Base-by-base conservation (phyloP, 148 eudicot genomes). In the Rhododendron williamsianum region DNA sequence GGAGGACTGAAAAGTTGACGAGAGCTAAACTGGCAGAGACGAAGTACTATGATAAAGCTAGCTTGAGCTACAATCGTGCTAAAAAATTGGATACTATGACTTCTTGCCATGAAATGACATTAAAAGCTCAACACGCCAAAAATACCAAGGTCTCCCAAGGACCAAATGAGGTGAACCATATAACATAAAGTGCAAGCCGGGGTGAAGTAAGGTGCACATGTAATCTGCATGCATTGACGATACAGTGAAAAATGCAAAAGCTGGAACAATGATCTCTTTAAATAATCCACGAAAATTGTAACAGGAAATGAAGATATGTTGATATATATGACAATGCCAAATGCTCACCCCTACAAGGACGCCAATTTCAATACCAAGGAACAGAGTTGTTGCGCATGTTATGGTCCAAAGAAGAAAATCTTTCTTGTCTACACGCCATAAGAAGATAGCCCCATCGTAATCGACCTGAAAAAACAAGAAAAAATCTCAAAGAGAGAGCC, bases 291-390 rank as follows among this genome's bases (percentile, higher is more conserved):
- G 76, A 25, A 73, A 30, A 58, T 73, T 48, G 48, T 49, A 67
- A 33, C 76, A 45, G 9, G 16, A 21, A 18, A 51, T 11, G 56
- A 56, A 74, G 83, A 49, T 52, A 45, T 46, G 78, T 82, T 25
- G 18, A 73, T 54, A 76, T 25, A 48, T 82, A 45, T 72, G 49
- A 21, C 6, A 52, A 83, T 27, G 74, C 74, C 6, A 71, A 71
- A 71, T 71, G 89, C 98, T 92, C 84, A 97, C 99, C 91, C 99
- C 99, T 78, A 95, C 91, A 87, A 95, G 91, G 89, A 97, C 99
- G 71, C 99, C 99, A 51, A 94, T 95, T 93, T 97, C 99, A 84
- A 97, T 93, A 82, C 99, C 95, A 77, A 97, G 91, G 87, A 97
- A 94, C 90, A 97, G 88, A 51, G 99, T 95, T 23, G 95, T 83